Percentiles rank a stretch among this genome's conserved stretches.
Conservation (phyloP, 2,329 filamentous ascomycete genomes). For the Westerdykella ornata region DNA sequence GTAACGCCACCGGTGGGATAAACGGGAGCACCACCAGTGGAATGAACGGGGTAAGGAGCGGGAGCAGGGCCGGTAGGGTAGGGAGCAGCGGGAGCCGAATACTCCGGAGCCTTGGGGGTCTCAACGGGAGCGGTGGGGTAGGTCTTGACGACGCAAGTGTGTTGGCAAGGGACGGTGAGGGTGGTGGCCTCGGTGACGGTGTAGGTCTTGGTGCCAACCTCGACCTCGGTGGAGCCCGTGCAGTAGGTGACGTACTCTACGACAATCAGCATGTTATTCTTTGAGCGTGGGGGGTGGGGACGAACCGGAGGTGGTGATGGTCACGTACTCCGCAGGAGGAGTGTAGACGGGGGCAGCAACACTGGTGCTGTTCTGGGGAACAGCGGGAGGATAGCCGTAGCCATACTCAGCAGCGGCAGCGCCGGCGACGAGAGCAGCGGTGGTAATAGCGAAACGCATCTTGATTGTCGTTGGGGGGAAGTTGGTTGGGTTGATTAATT, state of each 20-base stretch:
- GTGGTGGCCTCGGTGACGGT: conserved; percentile 30
- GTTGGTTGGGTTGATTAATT: background rate
- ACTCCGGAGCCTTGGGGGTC: conserved; percentile 13
- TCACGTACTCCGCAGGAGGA: conserved; percentile 19
- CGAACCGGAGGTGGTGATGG: conserved; percentile 13
- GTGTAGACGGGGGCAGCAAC: conserved; percentile 9
- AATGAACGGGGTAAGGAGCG: conserved; percentile 2
- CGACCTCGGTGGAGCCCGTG: conserved; percentile 18
- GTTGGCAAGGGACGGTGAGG: conserved; percentile 21
- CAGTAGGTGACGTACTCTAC: conserved; percentile 21
- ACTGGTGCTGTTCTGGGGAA: conserved; percentile 17
- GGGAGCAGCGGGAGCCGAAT: conserved; percentile 7
- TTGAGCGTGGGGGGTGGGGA: background rate
- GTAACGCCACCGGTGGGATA: conserved; percentile 2
- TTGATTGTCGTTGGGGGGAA: conserved; percentile 30
- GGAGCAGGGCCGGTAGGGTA: conserved; percentile 12
- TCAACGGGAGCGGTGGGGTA: conserved; percentile 6
- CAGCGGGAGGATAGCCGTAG: conserved; percentile 5
- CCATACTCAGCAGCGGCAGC: conserved; percentile 15
- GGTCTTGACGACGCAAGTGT: conserved; percentile 20
- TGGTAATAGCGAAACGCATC: conserved; percentile 34
- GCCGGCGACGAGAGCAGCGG: conserved; percentile 28
- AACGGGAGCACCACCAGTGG: conserved; percentile 17
- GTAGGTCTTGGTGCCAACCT: conserved; percentile 28
- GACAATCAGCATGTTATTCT: conserved; percentile 2